These are phyloP conservation scores for Lyophyllum decastes DNA, from an alignment of 768 basidiomycete species.

Conservation along the genomic window DNA sequence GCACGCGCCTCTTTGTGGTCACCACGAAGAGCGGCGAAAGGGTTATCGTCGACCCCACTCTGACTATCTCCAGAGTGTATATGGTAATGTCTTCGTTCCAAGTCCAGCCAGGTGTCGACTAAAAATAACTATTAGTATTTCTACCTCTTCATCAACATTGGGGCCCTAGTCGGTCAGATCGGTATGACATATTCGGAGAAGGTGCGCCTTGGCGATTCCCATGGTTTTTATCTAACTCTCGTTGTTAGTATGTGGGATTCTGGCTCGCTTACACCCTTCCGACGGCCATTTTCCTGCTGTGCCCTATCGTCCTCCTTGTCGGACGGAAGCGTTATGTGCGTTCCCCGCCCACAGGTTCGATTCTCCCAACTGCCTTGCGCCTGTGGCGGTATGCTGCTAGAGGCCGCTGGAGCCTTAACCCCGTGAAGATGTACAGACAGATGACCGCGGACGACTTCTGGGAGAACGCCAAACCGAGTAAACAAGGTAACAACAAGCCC, in stretches of 20 bases:
- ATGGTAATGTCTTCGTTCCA: constrained; percentile 48
- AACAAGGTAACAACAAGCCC: constrained; percentile 46
- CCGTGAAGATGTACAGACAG: constrained; percentile 46
- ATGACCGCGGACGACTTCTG: constrained; percentile 67
- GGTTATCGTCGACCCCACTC: constrained; percentile 70
- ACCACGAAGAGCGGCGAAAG: constrained; percentile 58
- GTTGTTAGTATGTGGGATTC: constrained; percentile 62
- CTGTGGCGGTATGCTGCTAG: constrained; percentile 46
- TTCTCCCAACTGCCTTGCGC: constrained; percentile 51
- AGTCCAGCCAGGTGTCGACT: neutral
- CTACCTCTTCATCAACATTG: constrained; percentile 75
- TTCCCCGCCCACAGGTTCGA: constrained; percentile 67
- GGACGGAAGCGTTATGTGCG: constrained; percentile 56
- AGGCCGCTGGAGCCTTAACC: constrained; percentile 59
- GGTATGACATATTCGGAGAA: constrained; percentile 69
- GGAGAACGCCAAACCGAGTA: constrained; percentile 72
- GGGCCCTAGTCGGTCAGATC: constrained; percentile 69
- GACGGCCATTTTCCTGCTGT: constrained; percentile 58
- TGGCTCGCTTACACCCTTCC: constrained; percentile 71
- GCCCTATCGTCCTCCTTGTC: constrained; percentile 57
- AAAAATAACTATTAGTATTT: constrained; percentile 47
- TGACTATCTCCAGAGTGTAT: constrained; percentile 72
- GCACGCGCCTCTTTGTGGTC: constrained; percentile 52
- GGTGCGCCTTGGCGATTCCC: too few species aligned
- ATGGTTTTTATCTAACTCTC: neutral